Conservation (phyloP, 176 grass and related monocot genomes). For the Neostapfia colusana region DNA sequence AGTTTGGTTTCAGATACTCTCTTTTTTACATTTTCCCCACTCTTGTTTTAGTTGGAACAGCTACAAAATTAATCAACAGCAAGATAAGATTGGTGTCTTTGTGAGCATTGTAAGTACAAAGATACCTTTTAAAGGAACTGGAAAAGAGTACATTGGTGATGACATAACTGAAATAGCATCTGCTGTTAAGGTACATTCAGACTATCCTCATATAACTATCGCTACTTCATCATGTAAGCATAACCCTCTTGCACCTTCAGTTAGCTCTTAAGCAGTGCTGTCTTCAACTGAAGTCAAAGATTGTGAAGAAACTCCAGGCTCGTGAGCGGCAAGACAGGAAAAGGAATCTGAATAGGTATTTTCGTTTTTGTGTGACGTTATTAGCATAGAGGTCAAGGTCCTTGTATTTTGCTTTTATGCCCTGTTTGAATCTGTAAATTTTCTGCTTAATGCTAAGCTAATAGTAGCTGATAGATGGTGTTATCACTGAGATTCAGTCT, state of each 20-base stretch:
- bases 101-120: slow-evolving; percentile 98
- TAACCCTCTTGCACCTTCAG: slow-evolving; percentile 45
- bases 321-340: slow-evolving; percentile 94
- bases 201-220: slow-evolving; percentile 20
- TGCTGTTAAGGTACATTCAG: slow-evolving; percentile 67
- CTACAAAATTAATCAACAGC: slow-evolving; percentile 94
- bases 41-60: slow-evolving; percentile 68
- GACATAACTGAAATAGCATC: slow-evolving; percentile 91
- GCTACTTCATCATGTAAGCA: slow-evolving; percentile 21
- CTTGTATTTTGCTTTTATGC: background rate
- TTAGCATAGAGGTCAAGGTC: background rate
- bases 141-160: slow-evolving; percentile 98
- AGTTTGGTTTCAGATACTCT: background rate
- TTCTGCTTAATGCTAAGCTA: slow-evolving; percentile 4
- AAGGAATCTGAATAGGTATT: slow-evolving; percentile 78
- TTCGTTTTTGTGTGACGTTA: slow-evolving; percentile 10
- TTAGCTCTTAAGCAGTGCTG: slow-evolving; percentile 88
- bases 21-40: slow-evolving; percentile 1
- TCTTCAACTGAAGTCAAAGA: slow-evolving; percentile 92
- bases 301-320: slow-evolving; percentile 90
- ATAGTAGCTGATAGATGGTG: background rate
- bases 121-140: slow-evolving; percentile 97
- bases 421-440: background rate
- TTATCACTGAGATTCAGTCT: slow-evolving; percentile 3
- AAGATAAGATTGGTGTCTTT: slow-evolving; percentile 97